phyloP scores from a whole-genome alignment of 1,284 basidiomycete genomes.

The Puccinia coronata region DNA sequence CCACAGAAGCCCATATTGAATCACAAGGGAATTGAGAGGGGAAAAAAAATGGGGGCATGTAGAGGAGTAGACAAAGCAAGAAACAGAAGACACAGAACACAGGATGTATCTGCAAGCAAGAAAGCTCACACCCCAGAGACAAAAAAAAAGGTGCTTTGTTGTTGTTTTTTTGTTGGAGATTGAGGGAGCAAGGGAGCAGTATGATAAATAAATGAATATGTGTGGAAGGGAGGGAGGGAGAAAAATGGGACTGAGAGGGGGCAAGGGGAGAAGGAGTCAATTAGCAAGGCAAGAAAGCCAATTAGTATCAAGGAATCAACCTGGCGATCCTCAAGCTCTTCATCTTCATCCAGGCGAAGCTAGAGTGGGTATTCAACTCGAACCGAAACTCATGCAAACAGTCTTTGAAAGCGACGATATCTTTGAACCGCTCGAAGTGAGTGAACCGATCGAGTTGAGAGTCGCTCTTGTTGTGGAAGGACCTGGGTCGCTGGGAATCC shows the following conservation, averaged over 20 bases:
- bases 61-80: no score
- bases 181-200: no score
- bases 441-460: neutral
- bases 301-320: slow-evolving; percentile 53
- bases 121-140: no score
- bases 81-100: no score
- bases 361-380: slow-evolving; percentile 72
- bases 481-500: slow-evolving; percentile 48
- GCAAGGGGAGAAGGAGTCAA: neutral
- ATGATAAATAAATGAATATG: neutral
- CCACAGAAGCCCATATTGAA: no score
- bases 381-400: slow-evolving; percentile 68
- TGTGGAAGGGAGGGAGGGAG: neutral
- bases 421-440: slow-evolving; percentile 54
- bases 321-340: slow-evolving; percentile 63
- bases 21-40: no score
- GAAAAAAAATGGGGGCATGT: no score
- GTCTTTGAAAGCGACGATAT: slow-evolving; percentile 1
- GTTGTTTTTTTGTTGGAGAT: no score
- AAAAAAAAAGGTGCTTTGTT: no score
- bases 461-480: no score
- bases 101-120: no score
- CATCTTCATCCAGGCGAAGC: slow-evolving; percentile 67
- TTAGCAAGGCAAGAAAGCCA: neutral
- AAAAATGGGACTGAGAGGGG: neutral